Evolutionary conservation across 768 basidiomycete genomes (phyloP).

Genomic region (Crassisporium funariophilum): DNA sequence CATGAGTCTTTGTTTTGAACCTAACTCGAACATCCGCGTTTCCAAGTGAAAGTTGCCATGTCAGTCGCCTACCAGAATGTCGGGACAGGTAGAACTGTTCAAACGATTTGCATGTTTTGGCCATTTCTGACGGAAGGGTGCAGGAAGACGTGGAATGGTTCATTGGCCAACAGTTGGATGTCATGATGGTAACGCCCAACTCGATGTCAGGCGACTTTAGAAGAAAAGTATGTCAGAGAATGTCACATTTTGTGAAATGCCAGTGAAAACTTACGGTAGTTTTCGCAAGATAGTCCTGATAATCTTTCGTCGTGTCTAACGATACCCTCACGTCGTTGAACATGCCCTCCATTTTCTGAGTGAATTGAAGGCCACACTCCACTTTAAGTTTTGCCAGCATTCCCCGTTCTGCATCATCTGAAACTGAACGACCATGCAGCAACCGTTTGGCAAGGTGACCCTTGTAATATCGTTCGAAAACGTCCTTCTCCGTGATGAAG

Average conservation of each 20-base stretch:
- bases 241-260: too few relatives aligned
- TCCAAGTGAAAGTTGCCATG: slow-evolving; percentile 90
- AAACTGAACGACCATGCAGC: slow-evolving; percentile 82
- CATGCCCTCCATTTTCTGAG: slow-evolving; percentile 98
- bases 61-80: slow-evolving; percentile 87
- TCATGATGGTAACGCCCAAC: slow-evolving; percentile 89
- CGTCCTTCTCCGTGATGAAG: slow-evolving; percentile 92
- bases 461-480: slow-evolving; percentile 98
- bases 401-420: slow-evolving; percentile 96
- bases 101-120: slow-evolving; percentile 71
- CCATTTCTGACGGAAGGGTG: slow-evolving; percentile 64
- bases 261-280: slow-evolving; percentile 51
- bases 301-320: slow-evolving; percentile 76
- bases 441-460: slow-evolving; percentile 92
- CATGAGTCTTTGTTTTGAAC: slow-evolving; percentile 82
- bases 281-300: slow-evolving; percentile 60
- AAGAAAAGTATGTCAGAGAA: too few relatives aligned
- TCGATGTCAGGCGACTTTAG: slow-evolving; percentile 75
- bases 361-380: slow-evolving; percentile 96
- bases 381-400: slow-evolving; percentile 98
- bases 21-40: slow-evolving; percentile 84
- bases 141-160: slow-evolving; percentile 65
- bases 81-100: slow-evolving; percentile 87
- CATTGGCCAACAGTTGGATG: slow-evolving; percentile 96
- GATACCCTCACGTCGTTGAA: slow-evolving; percentile 96